These are phyloP conservation scores for Scheffersomyces coipomensis DNA, from an alignment of 805 yeast species.

Conservation along the genomic window DNA sequence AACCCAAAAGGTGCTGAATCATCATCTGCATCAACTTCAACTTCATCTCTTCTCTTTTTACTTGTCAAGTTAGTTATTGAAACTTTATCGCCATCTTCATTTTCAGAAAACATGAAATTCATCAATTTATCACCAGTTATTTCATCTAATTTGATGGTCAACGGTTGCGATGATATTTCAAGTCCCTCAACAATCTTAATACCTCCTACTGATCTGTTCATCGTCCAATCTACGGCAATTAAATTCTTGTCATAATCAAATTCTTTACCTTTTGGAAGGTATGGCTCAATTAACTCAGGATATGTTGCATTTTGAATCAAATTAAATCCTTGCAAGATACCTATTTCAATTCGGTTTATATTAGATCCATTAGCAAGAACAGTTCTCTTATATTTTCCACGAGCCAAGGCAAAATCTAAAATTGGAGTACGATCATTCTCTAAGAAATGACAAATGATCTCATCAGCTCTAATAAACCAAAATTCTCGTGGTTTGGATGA, in stretches of 20 bases:
- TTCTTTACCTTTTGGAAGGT: constrained; percentile 14
- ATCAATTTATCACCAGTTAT: constrained; percentile 37
- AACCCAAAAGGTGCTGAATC: constrained; percentile 10
- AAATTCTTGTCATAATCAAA: constrained; percentile 12
- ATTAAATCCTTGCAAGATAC: constrained; percentile 37
- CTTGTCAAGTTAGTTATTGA: constrained; percentile 7
- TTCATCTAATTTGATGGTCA: constrained; percentile 38
- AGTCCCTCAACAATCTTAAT: constrained; percentile 39
- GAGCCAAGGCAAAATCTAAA: constrained; percentile 34
- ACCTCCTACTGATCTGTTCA: constrained; percentile 43
- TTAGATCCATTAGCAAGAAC: constrained; percentile 42
- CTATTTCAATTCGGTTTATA: constrained; percentile 32
- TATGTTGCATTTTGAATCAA: constrained; percentile 29
- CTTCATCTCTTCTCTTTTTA: constrained; percentile 6
- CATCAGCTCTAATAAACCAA: constrained; percentile 40
- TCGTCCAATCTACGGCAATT: constrained; percentile 38
- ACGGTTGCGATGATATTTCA: constrained; percentile 35
- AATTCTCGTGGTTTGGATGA: constrained; percentile 21
- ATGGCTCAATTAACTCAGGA: constrained; percentile 34
- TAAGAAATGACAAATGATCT: constrained; percentile 38
- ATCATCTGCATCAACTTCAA: constrained; percentile 9
- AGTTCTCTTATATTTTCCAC: constrained; percentile 29
- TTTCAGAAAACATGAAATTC: constrained; percentile 32
- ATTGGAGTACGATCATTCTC: constrained; percentile 41
- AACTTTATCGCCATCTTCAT: constrained; percentile 8